Evolutionary conservation across 768 basidiomycete genomes (phyloP), one percentile per base, ranked within the genome.

Genomic region (Panaeolus cyanescens): DNA sequence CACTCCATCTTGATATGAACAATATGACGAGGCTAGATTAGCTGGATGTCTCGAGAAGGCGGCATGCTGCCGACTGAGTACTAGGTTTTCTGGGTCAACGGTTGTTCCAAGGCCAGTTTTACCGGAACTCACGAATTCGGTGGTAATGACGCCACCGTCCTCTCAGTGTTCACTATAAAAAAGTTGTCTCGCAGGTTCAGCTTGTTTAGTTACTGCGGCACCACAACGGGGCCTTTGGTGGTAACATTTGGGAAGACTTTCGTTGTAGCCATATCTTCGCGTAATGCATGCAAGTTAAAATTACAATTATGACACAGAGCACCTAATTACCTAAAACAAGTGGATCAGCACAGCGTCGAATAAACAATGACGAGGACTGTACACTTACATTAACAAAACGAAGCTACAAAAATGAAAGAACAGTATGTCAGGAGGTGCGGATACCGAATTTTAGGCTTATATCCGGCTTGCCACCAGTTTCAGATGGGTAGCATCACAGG

Each of bases 401-500:
- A 28, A 50, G 9, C 25, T 2, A 42, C 22, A 50, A 30, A 50
- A 13, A 28, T 25, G 30, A 10, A 50, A 28, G 10, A 30, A 50
- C 6, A 15, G 15, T 6, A 37, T 25, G 40, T 9, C 40, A 22
- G 25, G 22, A 50, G 45, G 19, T 13, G 45, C 45, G 45, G 45
- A 50, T 40, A 50, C 15, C 22, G 10, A 28, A 13, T 20, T 1
- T 50, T 50, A 30, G 45, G 30, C 10, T 50, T 50, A 50, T 50
- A 50, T 33, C 55, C 53, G 61, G 58, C 67, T 72, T 62, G 88
- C 85, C 40, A 91, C 69, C 10, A 79, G 56, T 63, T 85, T 87
- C 66, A 92, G 74, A 74, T 91, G 90, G 1, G 68, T 71, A 70
- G 91, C 84, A 15, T 88, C 89, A 69, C 90, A 92, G 2, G 86